A percentile compares a stretch with the other conserved stretches of the same genome.
phyloP scores from a whole-genome alignment of 164 flowering plant genomes.

The Piper betle region DNA sequence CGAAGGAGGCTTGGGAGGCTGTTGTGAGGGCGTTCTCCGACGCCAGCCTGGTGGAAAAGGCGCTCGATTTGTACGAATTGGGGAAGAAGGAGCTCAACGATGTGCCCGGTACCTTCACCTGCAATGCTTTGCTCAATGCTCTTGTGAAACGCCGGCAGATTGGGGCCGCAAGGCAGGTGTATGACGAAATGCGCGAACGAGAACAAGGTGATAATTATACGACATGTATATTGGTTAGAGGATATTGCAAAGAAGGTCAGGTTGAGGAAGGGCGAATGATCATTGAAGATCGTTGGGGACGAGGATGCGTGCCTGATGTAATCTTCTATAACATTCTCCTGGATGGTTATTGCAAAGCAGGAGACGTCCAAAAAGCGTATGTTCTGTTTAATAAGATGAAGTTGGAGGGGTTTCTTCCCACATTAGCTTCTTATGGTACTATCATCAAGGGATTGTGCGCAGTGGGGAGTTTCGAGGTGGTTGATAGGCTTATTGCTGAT shows the following conservation, averaged over 20 bases:
- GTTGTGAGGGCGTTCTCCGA: not conserved
- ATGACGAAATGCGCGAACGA: constrained; percentile 48
- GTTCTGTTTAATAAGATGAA: constrained; percentile 44
- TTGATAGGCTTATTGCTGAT: constrained; percentile 41
- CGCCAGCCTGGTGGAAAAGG: constrained; percentile 15
- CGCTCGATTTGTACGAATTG: constrained; percentile 29
- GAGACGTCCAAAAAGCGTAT: constrained; percentile 34
- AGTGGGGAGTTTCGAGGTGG: constrained; percentile 36
- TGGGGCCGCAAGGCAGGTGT: constrained; percentile 30
- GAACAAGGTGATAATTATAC: constrained; percentile 46
- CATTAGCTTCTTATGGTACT: constrained; percentile 53
- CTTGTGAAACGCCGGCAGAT: constrained; percentile 22
- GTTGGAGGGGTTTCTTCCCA: constrained; percentile 59
- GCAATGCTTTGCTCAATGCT: constrained; percentile 47
- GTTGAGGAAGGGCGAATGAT: constrained; percentile 54
- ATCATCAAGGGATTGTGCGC: constrained; percentile 53
- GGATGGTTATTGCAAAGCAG: constrained; percentile 61
- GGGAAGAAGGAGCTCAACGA: constrained; percentile 10
- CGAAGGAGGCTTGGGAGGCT: constrained; percentile 1
- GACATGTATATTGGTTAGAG: constrained; percentile 51
- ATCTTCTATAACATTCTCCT: constrained; percentile 70
- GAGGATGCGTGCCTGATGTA: constrained; percentile 52
- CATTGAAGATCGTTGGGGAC: constrained; percentile 63
- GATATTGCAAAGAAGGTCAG: constrained; percentile 40
- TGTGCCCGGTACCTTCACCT: constrained; percentile 43